These are phyloP conservation scores for Pseudopediastrum boryanum DNA, from an alignment of 139 green algal genomes.

Conservation along the genomic window DNA sequence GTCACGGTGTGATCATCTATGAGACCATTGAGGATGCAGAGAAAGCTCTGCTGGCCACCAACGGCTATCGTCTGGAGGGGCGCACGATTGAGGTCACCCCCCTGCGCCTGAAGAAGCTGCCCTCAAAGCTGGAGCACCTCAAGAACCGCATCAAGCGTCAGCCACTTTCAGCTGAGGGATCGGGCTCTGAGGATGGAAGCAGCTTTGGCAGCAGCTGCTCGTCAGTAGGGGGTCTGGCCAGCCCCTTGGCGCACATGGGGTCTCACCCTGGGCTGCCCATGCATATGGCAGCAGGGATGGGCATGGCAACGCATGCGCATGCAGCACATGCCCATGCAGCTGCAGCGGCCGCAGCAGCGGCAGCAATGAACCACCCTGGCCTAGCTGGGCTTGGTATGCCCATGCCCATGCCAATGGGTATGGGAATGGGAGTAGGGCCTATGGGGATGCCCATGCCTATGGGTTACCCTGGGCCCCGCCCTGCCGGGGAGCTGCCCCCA, in stretches of 20 bases:
- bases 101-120: constrained; percentile 46
- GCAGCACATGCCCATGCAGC: constrained; percentile 23
- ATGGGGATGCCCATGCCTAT: neutral
- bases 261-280: neutral
- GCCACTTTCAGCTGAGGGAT: constrained; percentile 6
- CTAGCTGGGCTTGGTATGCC: neutral
- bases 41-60: constrained; percentile 16
- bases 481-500: constrained; percentile 19
- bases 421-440: neutral
- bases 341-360: constrained; percentile 14
- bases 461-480: neutral
- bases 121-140: constrained; percentile 42
- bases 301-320: neutral
- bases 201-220: constrained; percentile 20
- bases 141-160: constrained; percentile 41
- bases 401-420: neutral
- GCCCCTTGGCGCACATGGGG: neutral
- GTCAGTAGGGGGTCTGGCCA: constrained; percentile 5
- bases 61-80: constrained; percentile 42
- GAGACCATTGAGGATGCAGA: constrained; percentile 44
- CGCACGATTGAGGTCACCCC: constrained; percentile 41
- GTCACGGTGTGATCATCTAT: constrained; percentile 37
- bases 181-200: constrained; percentile 33
- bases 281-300: neutral
- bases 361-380: neutral